Conservation (phyloP, 306 rosid genomes). For the Comarum palustre region DNA sequence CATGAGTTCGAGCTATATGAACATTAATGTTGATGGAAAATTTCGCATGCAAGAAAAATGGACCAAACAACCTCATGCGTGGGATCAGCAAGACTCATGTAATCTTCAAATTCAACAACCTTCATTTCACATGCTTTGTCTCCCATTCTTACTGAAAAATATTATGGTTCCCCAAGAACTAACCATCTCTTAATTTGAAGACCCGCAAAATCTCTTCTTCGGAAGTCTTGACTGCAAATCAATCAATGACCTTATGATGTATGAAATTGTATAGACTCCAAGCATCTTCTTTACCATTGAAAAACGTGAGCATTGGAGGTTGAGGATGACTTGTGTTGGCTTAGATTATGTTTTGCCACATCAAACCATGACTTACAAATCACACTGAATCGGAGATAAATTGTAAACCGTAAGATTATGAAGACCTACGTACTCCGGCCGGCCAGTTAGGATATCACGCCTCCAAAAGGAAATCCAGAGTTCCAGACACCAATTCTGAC, state of each 20-base stretch:
- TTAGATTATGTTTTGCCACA: background rate
- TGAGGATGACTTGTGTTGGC: background rate
- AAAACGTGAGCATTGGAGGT: conserved; percentile 1
- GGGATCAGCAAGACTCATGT: conserved; percentile 68
- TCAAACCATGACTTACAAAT: background rate
- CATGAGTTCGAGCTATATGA: background rate
- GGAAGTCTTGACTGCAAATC: background rate
- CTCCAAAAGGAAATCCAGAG: too few species aligned
- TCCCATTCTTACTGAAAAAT: conserved; percentile 93
- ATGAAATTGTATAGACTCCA: background rate
- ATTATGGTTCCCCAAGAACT: background rate
- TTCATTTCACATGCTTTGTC: conserved; percentile 93
- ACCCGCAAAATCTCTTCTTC: background rate
- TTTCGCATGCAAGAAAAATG: background rate
- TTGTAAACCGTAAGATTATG: too few species aligned
- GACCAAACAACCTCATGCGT: too few species aligned
- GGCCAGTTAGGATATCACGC: too few species aligned
- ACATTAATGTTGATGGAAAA: background rate
- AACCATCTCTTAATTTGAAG: background rate
- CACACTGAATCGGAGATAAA: background rate
- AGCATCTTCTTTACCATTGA: background rate
- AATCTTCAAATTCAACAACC: conserved; percentile 65
- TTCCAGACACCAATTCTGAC: too few species aligned
- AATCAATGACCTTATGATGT: background rate
- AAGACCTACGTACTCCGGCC: too few species aligned